These are phyloP conservation scores for Nigrospora oryzae DNA, from an alignment of 2,329 filamentous ascomycete genomes.

Conservation along the genomic window DNA sequence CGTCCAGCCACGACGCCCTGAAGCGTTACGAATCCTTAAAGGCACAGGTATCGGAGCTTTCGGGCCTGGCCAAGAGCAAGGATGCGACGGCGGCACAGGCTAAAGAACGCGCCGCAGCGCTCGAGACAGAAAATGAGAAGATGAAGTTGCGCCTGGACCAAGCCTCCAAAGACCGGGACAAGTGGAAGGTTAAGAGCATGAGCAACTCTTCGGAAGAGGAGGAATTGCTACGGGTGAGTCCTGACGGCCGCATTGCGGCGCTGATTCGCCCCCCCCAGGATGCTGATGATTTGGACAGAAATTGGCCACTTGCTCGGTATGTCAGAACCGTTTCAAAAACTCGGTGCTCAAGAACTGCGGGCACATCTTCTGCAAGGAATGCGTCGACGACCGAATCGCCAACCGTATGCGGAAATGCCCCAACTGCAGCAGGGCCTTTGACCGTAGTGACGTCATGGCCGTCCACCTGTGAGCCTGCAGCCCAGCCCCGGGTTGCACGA, in stretches of 20 bases:
- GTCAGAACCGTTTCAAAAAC: slow-evolving; percentile 88
- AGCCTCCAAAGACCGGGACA: slow-evolving; percentile 73
- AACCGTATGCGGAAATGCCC: slow-evolving; percentile 94
- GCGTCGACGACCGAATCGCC: slow-evolving; percentile 79
- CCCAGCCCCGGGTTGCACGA: no score
- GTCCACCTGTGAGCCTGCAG: slow-evolving; percentile 37
- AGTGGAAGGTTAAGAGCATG: slow-evolving; percentile 74
- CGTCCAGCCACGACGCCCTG: slow-evolving; percentile 59
- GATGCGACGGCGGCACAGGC: slow-evolving; percentile 50
- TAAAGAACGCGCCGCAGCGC: slow-evolving; percentile 49
- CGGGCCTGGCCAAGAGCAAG: slow-evolving; percentile 64
- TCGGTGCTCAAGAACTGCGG: slow-evolving; percentile 90
- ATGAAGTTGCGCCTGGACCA: slow-evolving; percentile 70
- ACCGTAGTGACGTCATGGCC: slow-evolving; percentile 80
- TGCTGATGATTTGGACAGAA: not conserved
- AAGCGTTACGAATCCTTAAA: slow-evolving; percentile 65
- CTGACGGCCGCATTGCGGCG: not conserved
- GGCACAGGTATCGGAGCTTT: slow-evolving; percentile 70
- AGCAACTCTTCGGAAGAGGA: slow-evolving; percentile 77
- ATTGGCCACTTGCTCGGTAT: slow-evolving; percentile 83
- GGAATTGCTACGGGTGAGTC: slow-evolving; percentile 76
- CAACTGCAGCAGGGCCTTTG: slow-evolving; percentile 86
- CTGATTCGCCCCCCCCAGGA: not conserved
- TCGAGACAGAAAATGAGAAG: slow-evolving; percentile 72
- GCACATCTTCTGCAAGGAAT: slow-evolving; percentile 86